Evolutionary conservation across 2,329 filamentous ascomycete species (phyloP), one percentile per base, ranked within the genome.

Genomic region (Stachybotrys chlorohalonatus): DNA sequence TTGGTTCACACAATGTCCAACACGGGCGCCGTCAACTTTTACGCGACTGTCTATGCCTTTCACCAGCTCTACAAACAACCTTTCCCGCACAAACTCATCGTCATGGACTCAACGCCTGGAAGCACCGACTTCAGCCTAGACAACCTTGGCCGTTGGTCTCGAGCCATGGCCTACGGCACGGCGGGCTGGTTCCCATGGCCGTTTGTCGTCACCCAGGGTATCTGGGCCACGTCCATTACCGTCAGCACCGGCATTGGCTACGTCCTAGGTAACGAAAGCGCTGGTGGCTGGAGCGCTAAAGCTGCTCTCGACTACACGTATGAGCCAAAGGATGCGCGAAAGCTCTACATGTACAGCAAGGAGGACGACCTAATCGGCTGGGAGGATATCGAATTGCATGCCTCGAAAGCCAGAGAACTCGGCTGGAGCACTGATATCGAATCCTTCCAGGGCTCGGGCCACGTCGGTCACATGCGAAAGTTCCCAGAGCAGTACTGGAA

Each of bases 381-480:
- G 64, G 63, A 77, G 55, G 81, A 85, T 57, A 76, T 85, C 0
- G 79, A 83, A 58, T 69, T 69, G 13, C 78, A 85, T 60, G 78
- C 75, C 0, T 74, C 75, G 2, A 66, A 74, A 42, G 76, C 80
- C 1, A 70, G 64, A 56, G 61, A 63, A 11, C 70, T 71, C 53
- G 83, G 83, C 0, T 84, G 78, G 58, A 62, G 64, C 24, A 75
- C 78, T 1, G 69, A 73, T 1, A 68, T 73, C 17, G 77, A 81
- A 55, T 61, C 77, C 32, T 87, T 87, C 57, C 74, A 81, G 52
- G 78, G 76, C 5, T 83, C 78, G 52, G 69, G 75, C 1, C 84
- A 87, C 65, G 83, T 84, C 16, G 81, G 80, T 1, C 82, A 86
- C 62, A 78, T 86, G 70, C 71, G 78, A 16, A 68, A 75, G 65